phyloP scores from a whole-genome alignment of 768 basidiomycete genomes.

The Naganishia randhawae region DNA sequence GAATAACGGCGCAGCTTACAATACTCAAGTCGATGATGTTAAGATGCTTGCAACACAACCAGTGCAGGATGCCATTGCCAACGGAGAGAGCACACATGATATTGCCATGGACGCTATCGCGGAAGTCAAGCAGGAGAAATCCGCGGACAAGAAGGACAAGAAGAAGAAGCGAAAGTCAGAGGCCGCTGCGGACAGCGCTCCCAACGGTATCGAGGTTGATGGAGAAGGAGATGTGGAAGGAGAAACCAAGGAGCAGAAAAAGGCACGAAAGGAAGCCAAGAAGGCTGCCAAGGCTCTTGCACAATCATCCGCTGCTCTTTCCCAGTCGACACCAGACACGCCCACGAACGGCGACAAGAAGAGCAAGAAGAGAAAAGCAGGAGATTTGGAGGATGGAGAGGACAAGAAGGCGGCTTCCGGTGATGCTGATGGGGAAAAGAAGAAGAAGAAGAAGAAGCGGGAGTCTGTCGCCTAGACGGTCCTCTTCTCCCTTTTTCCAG shows the following conservation, averaged over 20 bases:
- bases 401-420: slow-evolving; percentile 26
- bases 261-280: slow-evolving; percentile 72
- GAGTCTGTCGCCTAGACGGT: slow-evolving; percentile 8
- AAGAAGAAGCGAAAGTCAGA: slow-evolving; percentile 55
- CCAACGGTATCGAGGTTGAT: slow-evolving; percentile 48
- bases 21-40: slow-evolving; percentile 75
- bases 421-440: slow-evolving; percentile 49
- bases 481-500: background rate
- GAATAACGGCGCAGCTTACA: slow-evolving; percentile 76
- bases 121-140: slow-evolving; percentile 85
- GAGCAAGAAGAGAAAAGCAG: slow-evolving; percentile 51
- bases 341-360: slow-evolving; percentile 27
- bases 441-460: slow-evolving; percentile 52
- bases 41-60: slow-evolving; percentile 73
- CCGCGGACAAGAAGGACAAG: slow-evolving; percentile 63
- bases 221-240: slow-evolving; percentile 52
- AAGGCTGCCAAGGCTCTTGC: slow-evolving; percentile 55
- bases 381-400: slow-evolving; percentile 39
- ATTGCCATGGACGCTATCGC: slow-evolving; percentile 67
- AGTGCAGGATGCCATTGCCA: slow-evolving; percentile 45
- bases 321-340: slow-evolving; percentile 43
- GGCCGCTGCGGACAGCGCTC: slow-evolving; percentile 43
- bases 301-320: slow-evolving; percentile 46
- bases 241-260: slow-evolving; percentile 66
- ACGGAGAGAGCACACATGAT: slow-evolving; percentile 61